Conservation (phyloP, 2,329 filamentous ascomycete genomes). For the Diaporthe caulivora region DNA sequence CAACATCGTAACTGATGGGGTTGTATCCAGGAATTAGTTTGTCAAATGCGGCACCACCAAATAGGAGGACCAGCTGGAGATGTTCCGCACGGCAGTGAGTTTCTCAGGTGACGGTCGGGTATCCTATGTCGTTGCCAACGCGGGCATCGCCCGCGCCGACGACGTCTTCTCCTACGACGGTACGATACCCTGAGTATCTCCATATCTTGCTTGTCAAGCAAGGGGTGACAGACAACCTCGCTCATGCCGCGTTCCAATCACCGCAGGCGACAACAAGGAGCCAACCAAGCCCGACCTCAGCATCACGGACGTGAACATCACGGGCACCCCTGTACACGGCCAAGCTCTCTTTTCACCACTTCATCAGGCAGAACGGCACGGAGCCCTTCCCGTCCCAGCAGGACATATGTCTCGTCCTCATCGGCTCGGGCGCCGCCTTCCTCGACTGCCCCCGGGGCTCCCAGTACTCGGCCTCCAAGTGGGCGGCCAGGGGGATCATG, state of each 20-base stretch:
- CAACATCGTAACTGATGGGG: neutral
- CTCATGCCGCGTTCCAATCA: too few species aligned
- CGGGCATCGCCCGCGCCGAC: constrained; percentile 48
- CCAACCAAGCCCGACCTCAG: constrained; percentile 47
- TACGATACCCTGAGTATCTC: too few species aligned
- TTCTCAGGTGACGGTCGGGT: constrained; percentile 46
- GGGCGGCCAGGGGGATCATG: constrained; percentile 53
- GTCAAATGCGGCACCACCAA: constrained; percentile 47
- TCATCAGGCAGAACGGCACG: constrained; percentile 47
- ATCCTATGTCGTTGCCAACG: constrained; percentile 50
- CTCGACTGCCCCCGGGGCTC: constrained; percentile 48
- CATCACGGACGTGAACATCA: constrained; percentile 48
- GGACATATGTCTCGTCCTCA: constrained; percentile 49
- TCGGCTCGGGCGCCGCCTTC: constrained; percentile 51
- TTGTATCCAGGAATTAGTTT: constrained; percentile 38
- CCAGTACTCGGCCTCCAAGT: constrained; percentile 53
- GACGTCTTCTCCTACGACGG: constrained; percentile 43
- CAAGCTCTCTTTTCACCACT: constrained; percentile 51
- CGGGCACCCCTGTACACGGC: constrained; percentile 46
- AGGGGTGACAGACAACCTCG: too few species aligned
- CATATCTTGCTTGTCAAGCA: too few species aligned
- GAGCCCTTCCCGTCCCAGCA: constrained; percentile 31
- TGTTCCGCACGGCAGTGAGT: constrained; percentile 46
- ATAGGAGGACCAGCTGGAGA: constrained; percentile 49
- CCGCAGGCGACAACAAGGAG: constrained; percentile 25